Base-by-base conservation (phyloP, 768 basidiomycete species). In the Trametes elegans region DNA sequence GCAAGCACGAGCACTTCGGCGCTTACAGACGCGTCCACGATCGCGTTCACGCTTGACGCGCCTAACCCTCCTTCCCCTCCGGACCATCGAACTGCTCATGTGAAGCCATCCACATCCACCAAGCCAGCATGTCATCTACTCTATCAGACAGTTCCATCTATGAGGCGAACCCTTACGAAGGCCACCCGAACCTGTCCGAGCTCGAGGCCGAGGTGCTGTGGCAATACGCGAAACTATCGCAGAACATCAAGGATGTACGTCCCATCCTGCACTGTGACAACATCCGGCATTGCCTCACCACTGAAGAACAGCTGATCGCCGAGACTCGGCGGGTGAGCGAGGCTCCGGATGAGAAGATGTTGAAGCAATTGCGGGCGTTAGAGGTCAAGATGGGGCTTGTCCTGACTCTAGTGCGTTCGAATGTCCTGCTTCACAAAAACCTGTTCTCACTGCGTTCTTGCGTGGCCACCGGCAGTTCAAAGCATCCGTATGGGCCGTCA, bases 321-420 rank as follows among this genome's bases (percentile, higher is more conserved):
- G 79, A 82, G 68, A 86, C 91, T n/a, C 85, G 82, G 59, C 71
- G 73, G 34, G 76, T 96, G 56, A 79, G 84, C 49, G 83, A 88
- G 55, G 78, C 82, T 44, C 93, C 93, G 1, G 91, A 97, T 66
- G 81, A 88, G 57, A 74, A 76, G 47, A 79, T 98, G 65, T 74
- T 98, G 27, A 76, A 79, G 46, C 85, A 87, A 47, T 73, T 99
- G 26, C 79, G 94, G 32, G 77, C 82, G 6, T 74, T 99, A 41
- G 96, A 98, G 67, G 83, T 88, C 70, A 96, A 97, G 71, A 93
- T 99, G 88, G 92, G 90, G 7, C 77, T 99, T 49, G 94, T 98
- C 0, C 72, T 98, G 69, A 98, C 95, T 0, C 73, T 99, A 70
- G 94, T 94, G 66, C 60, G 82, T 73, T 21, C 40, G 32, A 39